Conservation (phyloP, 176 grass and related monocot species). For the Oryza punctata region DNA sequence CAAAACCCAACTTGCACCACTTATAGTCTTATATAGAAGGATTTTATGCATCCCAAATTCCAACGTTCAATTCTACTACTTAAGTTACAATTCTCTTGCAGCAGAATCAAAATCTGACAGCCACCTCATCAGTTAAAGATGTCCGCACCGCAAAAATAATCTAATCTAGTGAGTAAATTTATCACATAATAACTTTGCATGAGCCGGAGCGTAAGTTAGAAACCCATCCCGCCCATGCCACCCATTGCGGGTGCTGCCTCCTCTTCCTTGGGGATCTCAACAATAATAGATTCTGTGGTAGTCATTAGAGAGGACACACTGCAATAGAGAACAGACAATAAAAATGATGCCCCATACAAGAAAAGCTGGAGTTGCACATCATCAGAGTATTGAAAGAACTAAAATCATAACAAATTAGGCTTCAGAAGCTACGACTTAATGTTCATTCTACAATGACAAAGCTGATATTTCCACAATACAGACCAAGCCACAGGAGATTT, state of each 20-base stretch:
- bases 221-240: conserved; percentile 58
- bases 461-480: background rate
- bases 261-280: conserved; percentile 60
- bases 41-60: background rate
- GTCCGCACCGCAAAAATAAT: conserved; percentile 11
- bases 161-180: background rate
- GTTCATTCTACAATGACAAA: background rate
- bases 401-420: background rate
- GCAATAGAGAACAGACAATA: conserved; percentile 5
- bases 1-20: background rate
- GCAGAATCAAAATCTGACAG: background rate
- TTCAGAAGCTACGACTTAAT: background rate
- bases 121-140: background rate
- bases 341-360: background rate
- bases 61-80: background rate
- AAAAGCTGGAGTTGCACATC: background rate
- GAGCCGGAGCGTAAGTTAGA: conserved; percentile 13
- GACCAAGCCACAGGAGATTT: background rate
- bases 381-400: background rate
- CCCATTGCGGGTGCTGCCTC: conserved; percentile 37
- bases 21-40: background rate
- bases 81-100: conserved; percentile 16
- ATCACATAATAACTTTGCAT: conserved; percentile 23
- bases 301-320: conserved; percentile 83
- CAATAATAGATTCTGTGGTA: conserved; percentile 67